These are phyloP conservation scores for Alternaria metachromatica DNA, from an alignment of 2,329 filamentous ascomycete species.

Conservation along the genomic window DNA sequence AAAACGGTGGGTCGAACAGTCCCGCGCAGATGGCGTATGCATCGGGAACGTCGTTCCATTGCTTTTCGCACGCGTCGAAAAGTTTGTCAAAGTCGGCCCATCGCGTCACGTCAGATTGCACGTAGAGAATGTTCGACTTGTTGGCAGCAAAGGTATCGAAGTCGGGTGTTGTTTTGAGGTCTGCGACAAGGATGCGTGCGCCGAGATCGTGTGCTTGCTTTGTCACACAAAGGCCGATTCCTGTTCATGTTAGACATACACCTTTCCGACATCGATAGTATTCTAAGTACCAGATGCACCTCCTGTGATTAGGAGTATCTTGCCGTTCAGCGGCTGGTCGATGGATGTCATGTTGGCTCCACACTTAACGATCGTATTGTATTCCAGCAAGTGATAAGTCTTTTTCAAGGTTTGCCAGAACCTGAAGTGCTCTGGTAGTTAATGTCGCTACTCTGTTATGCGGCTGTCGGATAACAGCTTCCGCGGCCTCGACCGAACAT, in stretches of 20 bases:
- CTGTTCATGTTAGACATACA: constrained; percentile 15
- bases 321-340: constrained; percentile 40
- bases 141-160: constrained; percentile 25
- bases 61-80: constrained; percentile 32
- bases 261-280: not conserved
- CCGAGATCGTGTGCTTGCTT: constrained; percentile 36
- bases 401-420: not conserved
- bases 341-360: constrained; percentile 18
- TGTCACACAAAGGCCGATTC: constrained; percentile 42
- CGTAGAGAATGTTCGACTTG: constrained; percentile 34
- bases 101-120: constrained; percentile 35
- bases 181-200: constrained; percentile 32
- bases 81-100: constrained; percentile 37
- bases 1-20: constrained; percentile 38
- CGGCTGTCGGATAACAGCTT: not conserved
- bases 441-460: not conserved
- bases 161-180: constrained; percentile 30
- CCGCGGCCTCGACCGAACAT: not conserved
- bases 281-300: constrained; percentile 40
- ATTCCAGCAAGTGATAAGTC: not conserved
- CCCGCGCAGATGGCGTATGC: constrained; percentile 43
- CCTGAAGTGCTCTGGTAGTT: not conserved
- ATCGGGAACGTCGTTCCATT: constrained; percentile 42
- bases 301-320: constrained; percentile 45
- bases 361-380: not conserved